Base-by-base conservation (phyloP, 352 stramenopile genomes). In the Blastocystis sp. region DNA sequence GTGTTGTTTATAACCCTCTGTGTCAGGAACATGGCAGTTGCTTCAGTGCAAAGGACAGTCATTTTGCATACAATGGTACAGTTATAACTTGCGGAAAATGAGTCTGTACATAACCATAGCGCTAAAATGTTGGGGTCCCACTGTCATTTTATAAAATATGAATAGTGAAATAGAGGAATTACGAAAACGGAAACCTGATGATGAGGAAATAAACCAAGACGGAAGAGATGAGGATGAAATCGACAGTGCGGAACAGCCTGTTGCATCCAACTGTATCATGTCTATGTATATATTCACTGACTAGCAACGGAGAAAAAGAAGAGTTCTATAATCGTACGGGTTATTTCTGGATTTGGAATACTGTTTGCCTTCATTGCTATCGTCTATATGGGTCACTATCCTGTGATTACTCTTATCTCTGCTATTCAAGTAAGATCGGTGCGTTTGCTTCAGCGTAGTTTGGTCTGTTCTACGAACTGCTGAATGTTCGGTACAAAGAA, bases 401-500 rank as follows among this genome's bases (percentile, higher is more conserved):
- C 73, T 20, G 54, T 65, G 13, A 47, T 85, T 11, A 56, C 30
- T 11, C 53, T 85, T 24, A 68, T 85, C 30, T 47, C 54, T 2
- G 4, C 39, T 1, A 85, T 85, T 45, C 73, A 85, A 30, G 73
- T 85, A 85, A 4, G 39, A 1, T 53, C 24, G 1, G 26, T 30
- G 4, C 0, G 2, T 3, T 68, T 4, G n/a, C 0, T 85, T 64
- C 39, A 39, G 20, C 30, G 45, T 85, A 76, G 66, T 89, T 89
- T 56, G 78, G 63, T n/a, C 62, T 96, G 64, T 96, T 96, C 91
- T 93, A 94, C 24, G 94, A 96, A 78, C 92, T 96, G 16, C 93
- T 96, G 26, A 95, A 95, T 91, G 94, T 96, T 79, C 93, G 94
- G 26, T 96, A 96, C 92, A 93, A 94, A 62, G 93, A 92, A 11